Base-by-base conservation (phyloP, 2,329 filamentous ascomycete genomes). In the Sporothrix brasiliensis region DNA sequence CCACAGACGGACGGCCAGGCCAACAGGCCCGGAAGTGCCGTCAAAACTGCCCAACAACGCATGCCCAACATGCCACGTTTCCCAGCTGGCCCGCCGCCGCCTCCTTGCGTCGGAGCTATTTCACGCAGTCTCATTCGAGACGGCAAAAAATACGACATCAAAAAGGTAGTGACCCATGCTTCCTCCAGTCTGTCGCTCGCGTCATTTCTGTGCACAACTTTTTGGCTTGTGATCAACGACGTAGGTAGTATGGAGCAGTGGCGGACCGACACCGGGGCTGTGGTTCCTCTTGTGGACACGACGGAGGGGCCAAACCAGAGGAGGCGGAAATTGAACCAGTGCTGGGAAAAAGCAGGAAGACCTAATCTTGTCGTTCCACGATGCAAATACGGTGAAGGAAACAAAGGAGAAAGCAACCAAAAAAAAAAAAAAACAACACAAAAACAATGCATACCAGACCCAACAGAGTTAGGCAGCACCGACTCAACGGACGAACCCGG, bases 401-500 rank as follows among this genome's bases (percentile, higher is more conserved):
- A 56, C 16, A 56, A 34, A n/a, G 16, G 39, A 39, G 30, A 19
- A 16, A 39, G 19, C n/a, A 16, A 34, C 34, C 4, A 34, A 24
- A 13, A 41, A 41, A 60, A 1, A n/a, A 21, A 24, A 4, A 44
- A n/a, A 16, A 34, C 56, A 10, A 34, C 7, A 19, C 30, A 4
- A 44, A n/a, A 16, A 34, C 56, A 10, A 34, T 16, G 30, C 30
- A 44, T 44, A 11, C 56, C 56, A 24, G n/a, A 24, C 34, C 56
- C n/a, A 61, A 16, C 34, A 19, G 3, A 9, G 56, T 34, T 61
- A 61, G 56, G 27, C 16, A 60, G 19, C 56, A 41, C 56, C 30
- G 34, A 41, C 56, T 11, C 56, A 60, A 19, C 56, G 56, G 56
- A 60, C 56, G 56, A 60, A 60, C 56, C 56, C 56, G 56, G 56